Evolutionary conservation across 2,329 filamentous ascomycete genomes (phyloP).

Genomic region (Elsinoe arachidis): DNA sequence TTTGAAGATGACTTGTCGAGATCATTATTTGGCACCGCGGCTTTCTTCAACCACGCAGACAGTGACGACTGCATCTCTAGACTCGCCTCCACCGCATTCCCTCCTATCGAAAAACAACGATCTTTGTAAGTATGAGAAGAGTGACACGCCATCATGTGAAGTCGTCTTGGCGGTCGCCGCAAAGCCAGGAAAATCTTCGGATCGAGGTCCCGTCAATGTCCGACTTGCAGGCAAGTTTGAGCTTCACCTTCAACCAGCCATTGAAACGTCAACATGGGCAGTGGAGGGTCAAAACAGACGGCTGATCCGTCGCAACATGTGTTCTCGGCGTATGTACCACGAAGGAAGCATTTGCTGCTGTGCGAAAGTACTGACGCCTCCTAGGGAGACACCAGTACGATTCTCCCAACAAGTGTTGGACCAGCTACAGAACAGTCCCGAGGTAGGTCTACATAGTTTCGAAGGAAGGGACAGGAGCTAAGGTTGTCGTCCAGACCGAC

Average conservation of each 20-base stretch:
- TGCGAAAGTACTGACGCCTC: slow-evolving; percentile 16
- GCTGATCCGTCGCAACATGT: slow-evolving; percentile 45
- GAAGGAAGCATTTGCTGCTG: not conserved
- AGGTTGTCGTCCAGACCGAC: slow-evolving; percentile 58
- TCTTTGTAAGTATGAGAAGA: not conserved
- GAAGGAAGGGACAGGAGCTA: not conserved
- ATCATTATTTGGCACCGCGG: slow-evolving; percentile 26
- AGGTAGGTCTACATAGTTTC: slow-evolving; percentile 49
- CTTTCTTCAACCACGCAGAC: slow-evolving; percentile 40
- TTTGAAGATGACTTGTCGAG: slow-evolving; percentile 4
- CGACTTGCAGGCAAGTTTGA: not conserved
- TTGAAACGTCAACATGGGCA: slow-evolving; percentile 43
- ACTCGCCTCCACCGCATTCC: too few relatives aligned
- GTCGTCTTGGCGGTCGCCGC: slow-evolving; percentile 15
- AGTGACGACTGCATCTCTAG: slow-evolving; percentile 39
- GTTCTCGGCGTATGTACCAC: slow-evolving; percentile 50
- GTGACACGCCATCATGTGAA: not conserved
- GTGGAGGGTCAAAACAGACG: slow-evolving; percentile 53
- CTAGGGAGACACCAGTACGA: slow-evolving; percentile 52
- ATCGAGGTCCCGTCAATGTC: slow-evolving; percentile 16
- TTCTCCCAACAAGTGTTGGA: slow-evolving; percentile 79
- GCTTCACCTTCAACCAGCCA: slow-evolving; percentile 6
- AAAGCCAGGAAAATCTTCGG: slow-evolving; percentile 25
- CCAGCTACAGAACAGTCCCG: slow-evolving; percentile 71
- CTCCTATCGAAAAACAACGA: too few relatives aligned